These are phyloP conservation scores for Penicillium coprophilum DNA, from an alignment of 495 filamentous ascomycete species.

Conservation along the genomic window DNA sequence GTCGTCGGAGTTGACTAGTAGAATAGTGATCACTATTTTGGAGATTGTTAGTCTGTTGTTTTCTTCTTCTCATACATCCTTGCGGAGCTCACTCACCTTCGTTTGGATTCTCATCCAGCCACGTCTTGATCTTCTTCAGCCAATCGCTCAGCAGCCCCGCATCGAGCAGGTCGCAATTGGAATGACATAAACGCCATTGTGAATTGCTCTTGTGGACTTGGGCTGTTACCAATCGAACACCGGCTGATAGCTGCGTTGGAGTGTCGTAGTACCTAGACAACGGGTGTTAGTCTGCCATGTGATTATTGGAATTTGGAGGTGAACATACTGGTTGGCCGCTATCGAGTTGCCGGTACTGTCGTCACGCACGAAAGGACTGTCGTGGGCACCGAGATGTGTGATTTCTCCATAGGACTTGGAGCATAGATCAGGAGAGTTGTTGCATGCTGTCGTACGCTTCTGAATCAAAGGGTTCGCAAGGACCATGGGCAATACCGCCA, in stretches of 20 bases:
- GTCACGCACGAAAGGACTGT: conserved; percentile 59
- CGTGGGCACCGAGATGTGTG: conserved; percentile 64
- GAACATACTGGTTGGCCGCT: conserved; percentile 61
- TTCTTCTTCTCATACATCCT: not conserved
- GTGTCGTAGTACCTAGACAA: conserved; percentile 59
- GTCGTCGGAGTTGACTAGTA: conserved; percentile 71
- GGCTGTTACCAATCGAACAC: conserved; percentile 67
- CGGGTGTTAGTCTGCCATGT: conserved; percentile 3
- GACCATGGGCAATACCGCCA: conserved; percentile 34
- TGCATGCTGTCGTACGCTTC: conserved; percentile 51
- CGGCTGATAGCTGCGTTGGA: conserved; percentile 67
- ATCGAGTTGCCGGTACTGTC: conserved; percentile 50
- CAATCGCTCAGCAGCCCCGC: conserved; percentile 63
- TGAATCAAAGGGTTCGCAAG: conserved; percentile 30
- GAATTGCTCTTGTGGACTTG: conserved; percentile 65
- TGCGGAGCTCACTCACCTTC: conserved; percentile 47
- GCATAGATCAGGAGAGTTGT: conserved; percentile 62
- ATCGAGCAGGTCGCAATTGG: conserved; percentile 61
- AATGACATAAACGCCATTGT: conserved; percentile 66
- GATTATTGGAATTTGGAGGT: not conserved
- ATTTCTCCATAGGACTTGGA: conserved; percentile 58
- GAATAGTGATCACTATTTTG: conserved; percentile 62
- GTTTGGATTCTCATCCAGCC: conserved; percentile 67
- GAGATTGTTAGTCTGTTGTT: not conserved
- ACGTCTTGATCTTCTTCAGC: conserved; percentile 60